Evolutionary conservation across 1,284 basidiomycete genomes (phyloP).

Genomic region (Trichosporon inkin): DNA sequence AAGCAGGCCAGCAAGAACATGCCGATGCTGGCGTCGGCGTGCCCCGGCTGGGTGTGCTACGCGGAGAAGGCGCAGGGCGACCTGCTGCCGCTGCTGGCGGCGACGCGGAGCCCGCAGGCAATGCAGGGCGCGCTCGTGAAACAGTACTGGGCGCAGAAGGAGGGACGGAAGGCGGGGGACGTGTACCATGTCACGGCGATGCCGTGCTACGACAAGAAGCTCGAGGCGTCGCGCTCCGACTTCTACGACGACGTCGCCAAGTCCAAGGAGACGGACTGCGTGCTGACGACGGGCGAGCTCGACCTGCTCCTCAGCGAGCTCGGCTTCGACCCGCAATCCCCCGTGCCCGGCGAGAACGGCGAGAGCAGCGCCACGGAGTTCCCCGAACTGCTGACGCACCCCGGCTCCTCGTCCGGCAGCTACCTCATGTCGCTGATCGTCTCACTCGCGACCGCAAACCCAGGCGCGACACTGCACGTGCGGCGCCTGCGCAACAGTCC

Average conservation of each 20-base stretch:
- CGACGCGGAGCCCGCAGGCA: constrained; percentile 88
- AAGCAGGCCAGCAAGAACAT: constrained; percentile 51
- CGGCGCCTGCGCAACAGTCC: constrained; percentile 60
- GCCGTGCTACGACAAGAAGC: constrained; percentile 99
- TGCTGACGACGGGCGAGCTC: constrained; percentile 94
- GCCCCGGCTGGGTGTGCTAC: constrained; percentile 99
- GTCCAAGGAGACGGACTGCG: constrained; percentile 92
- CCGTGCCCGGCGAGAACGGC: constrained; percentile 56
- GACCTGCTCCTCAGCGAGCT: constrained; percentile 79
- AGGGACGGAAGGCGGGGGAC: constrained; percentile 67
- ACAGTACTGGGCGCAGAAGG: constrained; percentile 65
- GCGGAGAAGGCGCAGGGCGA: constrained; percentile 96
- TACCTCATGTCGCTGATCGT: constrained; percentile 76
- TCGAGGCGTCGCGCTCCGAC: constrained; percentile 89
- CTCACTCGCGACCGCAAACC: constrained; percentile 53
- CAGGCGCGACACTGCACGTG: constrained; percentile 56
- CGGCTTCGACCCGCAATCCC: constrained; percentile 66
- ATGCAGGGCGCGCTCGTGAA: constrained; percentile 92
- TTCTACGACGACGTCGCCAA: constrained; percentile 75
- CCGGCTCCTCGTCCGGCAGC: constrained; percentile 87
- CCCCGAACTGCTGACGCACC: constrained; percentile 70
- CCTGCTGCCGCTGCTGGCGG: constrained; percentile 83
- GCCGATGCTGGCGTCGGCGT: constrained; percentile 92
- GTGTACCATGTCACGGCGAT: constrained; percentile 96
- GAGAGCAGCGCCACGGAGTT: constrained; percentile 44